Percentiles rank a stretch among this genome's conserved stretches.
phyloP scores from a whole-genome alignment of 306 rosid genomes.

The Gynostemma pentaphyllum region DNA sequence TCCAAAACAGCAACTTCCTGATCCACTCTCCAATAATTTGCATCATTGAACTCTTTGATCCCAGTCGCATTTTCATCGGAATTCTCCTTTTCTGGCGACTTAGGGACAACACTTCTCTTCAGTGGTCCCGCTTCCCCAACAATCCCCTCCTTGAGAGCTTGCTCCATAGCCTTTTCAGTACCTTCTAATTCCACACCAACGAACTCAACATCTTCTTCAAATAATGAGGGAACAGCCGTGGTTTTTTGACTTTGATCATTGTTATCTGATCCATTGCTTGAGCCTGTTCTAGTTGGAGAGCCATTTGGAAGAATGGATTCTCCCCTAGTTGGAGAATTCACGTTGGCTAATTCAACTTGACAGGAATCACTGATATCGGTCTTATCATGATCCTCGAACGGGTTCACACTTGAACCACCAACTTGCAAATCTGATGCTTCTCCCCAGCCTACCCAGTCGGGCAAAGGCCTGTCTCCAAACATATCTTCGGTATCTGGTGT shows the following conservation, averaged over 20 bases:
- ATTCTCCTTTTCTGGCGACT: conserved; percentile 57
- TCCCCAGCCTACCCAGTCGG: conserved; percentile 95
- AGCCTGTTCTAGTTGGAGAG: conserved; percentile 31
- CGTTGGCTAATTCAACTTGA: conserved; percentile 32
- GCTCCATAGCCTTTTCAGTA: conserved; percentile 94
- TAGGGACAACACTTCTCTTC: conserved; percentile 49
- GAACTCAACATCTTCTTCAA: conserved; percentile 93
- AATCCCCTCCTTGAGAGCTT: conserved; percentile 94
- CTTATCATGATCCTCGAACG: conserved; percentile 58
- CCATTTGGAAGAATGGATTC: conserved; percentile 54
- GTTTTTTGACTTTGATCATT: conserved; percentile 40
- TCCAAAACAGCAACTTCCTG: conserved; percentile 89
- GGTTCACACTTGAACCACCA: conserved; percentile 59
- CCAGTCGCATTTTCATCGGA: conserved; percentile 64
- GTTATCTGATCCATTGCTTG: conserved; percentile 28
- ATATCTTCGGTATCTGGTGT: conserved; percentile 51
- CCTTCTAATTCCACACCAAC: conserved; percentile 94
- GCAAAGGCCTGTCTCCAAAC: conserved; percentile 67
- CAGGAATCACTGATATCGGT: conserved; percentile 23
- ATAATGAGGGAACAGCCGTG: conserved; percentile 58
- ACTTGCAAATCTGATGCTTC: conserved; percentile 63
- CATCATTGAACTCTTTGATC: conserved; percentile 82
- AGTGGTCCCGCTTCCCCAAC: conserved; percentile 99
- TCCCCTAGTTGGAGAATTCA: conserved; percentile 27
- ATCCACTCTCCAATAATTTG: conserved; percentile 98